Base-by-base conservation (phyloP, 495 filamentous ascomycete species). In the Annulohypoxylon bovei region DNA sequence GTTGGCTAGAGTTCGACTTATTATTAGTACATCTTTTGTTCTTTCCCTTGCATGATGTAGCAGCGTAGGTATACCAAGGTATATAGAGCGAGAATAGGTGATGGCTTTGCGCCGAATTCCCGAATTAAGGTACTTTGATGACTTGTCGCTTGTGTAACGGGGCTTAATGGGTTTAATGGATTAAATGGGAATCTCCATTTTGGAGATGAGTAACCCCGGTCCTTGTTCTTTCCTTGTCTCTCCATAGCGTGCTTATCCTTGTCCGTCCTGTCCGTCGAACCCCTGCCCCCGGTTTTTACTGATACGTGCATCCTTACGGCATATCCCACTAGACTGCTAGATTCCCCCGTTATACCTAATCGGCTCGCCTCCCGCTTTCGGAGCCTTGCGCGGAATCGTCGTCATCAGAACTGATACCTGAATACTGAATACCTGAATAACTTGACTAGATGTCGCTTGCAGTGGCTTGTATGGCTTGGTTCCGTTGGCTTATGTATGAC, bases 311-410 rank as follows among this genome's bases (percentile, higher is more conserved):
- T 71, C 63, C 62, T 58, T 71, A 67, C 63, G 63, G 68, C 63
- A 71, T 67, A 71, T 67, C 63, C 42, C 40, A 52, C 44, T 67
- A 62, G 30, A 62, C 40, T 58, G n/a, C n/a, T n/a, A n/a, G n/a
- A n/a, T n/a, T 16, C 42, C 53, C 50, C 52, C 52, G 35, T 62
- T 53, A 66, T 54, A 72, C 69, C 69, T 72, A 72, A 72, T 72
- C 69, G 69, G 69, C 60, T 70, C 62, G 65, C 64, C 67, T 71
- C 71, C 74, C 74, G 74, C 62, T 76, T 71, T 76, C 74, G 74
- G 74, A 76, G 74, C 74, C 74, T 76, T 70, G 71, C 65, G 59
- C 56, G 58, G 71, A 59, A 68, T 68, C 68, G 66, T 74, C 74
- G 67, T 76, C 74, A 76, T 75, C 60, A 67, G 55, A 58, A 70